Evolutionary conservation across 768 basidiomycete genomes (phyloP).

Genomic region (Tylopilus sp.): DNA sequence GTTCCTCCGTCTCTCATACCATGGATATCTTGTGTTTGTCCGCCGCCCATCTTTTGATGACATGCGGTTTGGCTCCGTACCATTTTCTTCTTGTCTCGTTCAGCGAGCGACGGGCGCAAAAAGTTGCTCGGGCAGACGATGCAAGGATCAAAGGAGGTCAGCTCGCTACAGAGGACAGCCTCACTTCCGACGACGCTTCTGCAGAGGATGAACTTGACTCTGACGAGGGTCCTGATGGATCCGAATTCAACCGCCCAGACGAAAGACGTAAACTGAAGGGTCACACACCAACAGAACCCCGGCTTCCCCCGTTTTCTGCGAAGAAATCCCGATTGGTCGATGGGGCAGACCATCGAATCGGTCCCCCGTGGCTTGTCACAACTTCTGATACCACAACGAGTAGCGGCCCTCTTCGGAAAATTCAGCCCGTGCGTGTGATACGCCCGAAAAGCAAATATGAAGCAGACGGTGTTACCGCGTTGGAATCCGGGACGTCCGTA

Average conservation of each 20-base stretch:
- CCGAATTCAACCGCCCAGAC: constrained; percentile 18
- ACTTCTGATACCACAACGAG: constrained; percentile 14
- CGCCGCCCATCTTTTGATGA: constrained; percentile 1
- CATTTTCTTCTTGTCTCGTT: constrained; percentile 6
- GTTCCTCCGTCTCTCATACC: constrained; percentile 8
- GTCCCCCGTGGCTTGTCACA: constrained; percentile 20
- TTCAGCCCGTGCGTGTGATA: constrained; percentile 21
- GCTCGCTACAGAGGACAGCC: constrained; percentile 22
- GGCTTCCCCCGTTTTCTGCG: constrained; percentile 13
- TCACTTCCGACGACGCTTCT: constrained; percentile 28
- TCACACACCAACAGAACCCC: constrained; percentile 17
- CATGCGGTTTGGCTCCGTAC: not conserved
- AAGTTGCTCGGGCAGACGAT: constrained; percentile 51
- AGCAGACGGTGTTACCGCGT: constrained; percentile 14
- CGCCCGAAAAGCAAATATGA: constrained; percentile 28
- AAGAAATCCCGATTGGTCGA: constrained; percentile 26
- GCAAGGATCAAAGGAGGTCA: constrained; percentile 37
- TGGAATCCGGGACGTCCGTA: constrained; percentile 14
- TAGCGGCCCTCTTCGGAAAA: constrained; percentile 17
- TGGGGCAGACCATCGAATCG: constrained; percentile 16
- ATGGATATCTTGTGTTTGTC: not conserved
- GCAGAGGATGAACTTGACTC: constrained; percentile 37
- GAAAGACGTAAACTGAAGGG: constrained; percentile 27
- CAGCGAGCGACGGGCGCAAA: constrained; percentile 57
- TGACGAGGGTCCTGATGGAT: constrained; percentile 31